These are phyloP conservation scores for Pyricularia grisea DNA, from an alignment of 2,329 filamentous ascomycete species.

Conservation along the genomic window DNA sequence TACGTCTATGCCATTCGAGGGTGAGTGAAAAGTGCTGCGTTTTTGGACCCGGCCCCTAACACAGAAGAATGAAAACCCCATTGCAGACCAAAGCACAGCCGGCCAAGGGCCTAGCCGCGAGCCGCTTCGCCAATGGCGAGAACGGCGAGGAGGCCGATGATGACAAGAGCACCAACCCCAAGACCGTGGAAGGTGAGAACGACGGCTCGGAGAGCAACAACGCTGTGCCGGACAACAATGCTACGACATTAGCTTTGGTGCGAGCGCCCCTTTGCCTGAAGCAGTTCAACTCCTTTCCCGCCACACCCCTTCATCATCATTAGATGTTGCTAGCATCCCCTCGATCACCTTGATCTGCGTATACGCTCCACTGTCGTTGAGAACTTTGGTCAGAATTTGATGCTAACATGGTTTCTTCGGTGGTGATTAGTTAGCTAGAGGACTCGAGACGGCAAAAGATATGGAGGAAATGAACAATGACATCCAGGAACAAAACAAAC, in stretches of 20 bases:
- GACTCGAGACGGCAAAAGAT: conserved; percentile 11
- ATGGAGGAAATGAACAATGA: conserved; percentile 17
- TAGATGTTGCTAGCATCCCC: conserved; percentile 2
- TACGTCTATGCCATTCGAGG: conserved; percentile 19
- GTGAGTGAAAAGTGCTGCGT: neutral
- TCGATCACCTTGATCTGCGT: neutral
- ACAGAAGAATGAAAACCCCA: conserved; percentile 4
- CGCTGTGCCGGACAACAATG: conserved; percentile 49
- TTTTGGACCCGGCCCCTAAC: neutral
- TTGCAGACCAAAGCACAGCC: conserved; percentile 34
- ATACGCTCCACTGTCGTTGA: neutral
- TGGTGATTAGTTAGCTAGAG: conserved; percentile 19
- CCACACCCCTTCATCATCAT: conserved; percentile 8
- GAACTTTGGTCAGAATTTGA: neutral
- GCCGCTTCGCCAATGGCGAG: conserved; percentile 35
- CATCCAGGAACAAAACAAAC: conserved; percentile 17
- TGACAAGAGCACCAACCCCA: conserved; percentile 9
- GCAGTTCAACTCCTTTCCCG: conserved; percentile 13
- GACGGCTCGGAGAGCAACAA: conserved; percentile 8
- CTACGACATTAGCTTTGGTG: conserved; percentile 59
- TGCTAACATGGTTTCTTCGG: conserved; percentile 9
- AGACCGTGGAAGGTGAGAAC: conserved; percentile 45
- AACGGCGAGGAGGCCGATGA: conserved; percentile 16
- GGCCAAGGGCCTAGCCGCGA: conserved; percentile 41
- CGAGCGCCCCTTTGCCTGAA: conserved; percentile 39